Percentiles rank a stretch among this genome's conserved stretches.
Conservation (phyloP, 2,329 filamentous ascomycete genomes). For the Hysterium pulicare region DNA sequence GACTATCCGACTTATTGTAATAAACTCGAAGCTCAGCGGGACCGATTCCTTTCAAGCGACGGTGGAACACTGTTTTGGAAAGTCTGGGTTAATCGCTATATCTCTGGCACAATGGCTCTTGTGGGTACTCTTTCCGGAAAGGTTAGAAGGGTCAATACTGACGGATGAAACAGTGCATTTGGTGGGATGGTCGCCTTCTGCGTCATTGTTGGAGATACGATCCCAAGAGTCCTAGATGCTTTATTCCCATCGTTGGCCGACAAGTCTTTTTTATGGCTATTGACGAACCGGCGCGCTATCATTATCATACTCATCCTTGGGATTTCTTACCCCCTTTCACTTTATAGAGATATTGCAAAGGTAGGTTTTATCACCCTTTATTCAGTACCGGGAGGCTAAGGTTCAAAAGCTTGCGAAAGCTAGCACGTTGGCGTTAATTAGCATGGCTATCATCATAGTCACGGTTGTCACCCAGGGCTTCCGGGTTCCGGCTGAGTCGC, state of each 20-base stretch:
- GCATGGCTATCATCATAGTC: slow-evolving; percentile 85
- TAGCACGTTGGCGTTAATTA: slow-evolving; percentile 85
- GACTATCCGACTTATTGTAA: slow-evolving; percentile 95
- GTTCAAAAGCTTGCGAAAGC: slow-evolving; percentile 78
- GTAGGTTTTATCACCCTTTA: slow-evolving; percentile 46
- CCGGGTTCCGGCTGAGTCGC: slow-evolving; percentile 66
- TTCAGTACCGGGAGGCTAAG: slow-evolving; percentile 25
- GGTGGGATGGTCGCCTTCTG: slow-evolving; percentile 98
- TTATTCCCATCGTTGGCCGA: slow-evolving; percentile 72
- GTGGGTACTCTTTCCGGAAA: slow-evolving; percentile 31
- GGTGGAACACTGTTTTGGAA: slow-evolving; percentile 92
- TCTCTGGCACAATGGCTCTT: slow-evolving; percentile 94
- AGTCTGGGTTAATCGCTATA: slow-evolving; percentile 82
- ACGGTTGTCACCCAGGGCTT: slow-evolving; percentile 84
- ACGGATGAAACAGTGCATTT: slow-evolving; percentile 61
- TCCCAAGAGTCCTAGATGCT: slow-evolving; percentile 82
- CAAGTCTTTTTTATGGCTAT: slow-evolving; percentile 73
- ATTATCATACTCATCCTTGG: slow-evolving; percentile 86
- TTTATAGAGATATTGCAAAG: slow-evolving; percentile 97
- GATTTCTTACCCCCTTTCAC: slow-evolving; percentile 83
- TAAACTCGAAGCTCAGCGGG: slow-evolving; percentile 95
- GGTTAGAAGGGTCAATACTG: slow-evolving; percentile 11
- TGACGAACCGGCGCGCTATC: slow-evolving; percentile 76
- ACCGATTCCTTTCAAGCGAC: slow-evolving; percentile 93
- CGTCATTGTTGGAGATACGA: slow-evolving; percentile 94